Percentiles rank a stretch among this genome's conserved stretches.
These are phyloP conservation scores for Colletotrichum theobromicola DNA, from an alignment of 2,329 filamentous ascomycete species.

Conservation along the genomic window DNA sequence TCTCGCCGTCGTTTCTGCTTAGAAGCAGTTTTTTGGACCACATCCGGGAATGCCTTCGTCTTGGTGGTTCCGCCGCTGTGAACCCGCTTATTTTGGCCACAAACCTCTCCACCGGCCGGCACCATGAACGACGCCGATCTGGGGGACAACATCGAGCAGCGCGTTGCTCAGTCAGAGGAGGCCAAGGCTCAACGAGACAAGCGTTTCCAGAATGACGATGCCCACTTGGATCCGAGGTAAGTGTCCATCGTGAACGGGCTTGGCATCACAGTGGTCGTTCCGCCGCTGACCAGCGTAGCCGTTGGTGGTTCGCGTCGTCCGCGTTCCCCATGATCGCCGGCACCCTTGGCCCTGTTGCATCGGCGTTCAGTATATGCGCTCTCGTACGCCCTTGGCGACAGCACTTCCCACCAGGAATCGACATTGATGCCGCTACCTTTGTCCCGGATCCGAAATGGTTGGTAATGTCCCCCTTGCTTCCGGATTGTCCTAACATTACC, in stretches of 20 bases:
- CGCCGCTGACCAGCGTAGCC: conserved; percentile 37
- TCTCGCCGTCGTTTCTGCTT: neutral
- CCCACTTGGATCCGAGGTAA: conserved; percentile 51
- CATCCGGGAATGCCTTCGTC: conserved; percentile 12
- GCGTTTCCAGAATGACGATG: conserved; percentile 41
- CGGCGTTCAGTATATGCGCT: conserved; percentile 85
- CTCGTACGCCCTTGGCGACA: conserved; percentile 83
- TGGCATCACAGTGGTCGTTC: neutral
- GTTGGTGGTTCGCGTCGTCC: conserved; percentile 69
- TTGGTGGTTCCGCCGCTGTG: neutral
- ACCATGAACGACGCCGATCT: conserved; percentile 48
- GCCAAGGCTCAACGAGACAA: conserved; percentile 26
- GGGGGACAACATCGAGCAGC: conserved; percentile 39
- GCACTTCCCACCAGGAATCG: conserved; percentile 50
- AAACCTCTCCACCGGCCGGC: neutral
- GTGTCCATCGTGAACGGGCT: conserved; percentile 1
- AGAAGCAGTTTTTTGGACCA: neutral
- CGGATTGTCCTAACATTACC: neutral
- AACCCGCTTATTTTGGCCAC: neutral
- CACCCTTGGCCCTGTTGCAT: conserved; percentile 84
- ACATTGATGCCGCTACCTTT: conserved; percentile 54
- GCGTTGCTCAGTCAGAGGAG: conserved; percentile 32
- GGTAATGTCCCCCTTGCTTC: neutral
- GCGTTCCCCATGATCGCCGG: conserved; percentile 82
- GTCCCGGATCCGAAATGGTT: conserved; percentile 75